Evolutionary conservation across 2,329 filamentous ascomycete genomes (phyloP), one percentile per base, ranked within the genome.

Genomic region (Akanthomyces uredinophilus): DNA sequence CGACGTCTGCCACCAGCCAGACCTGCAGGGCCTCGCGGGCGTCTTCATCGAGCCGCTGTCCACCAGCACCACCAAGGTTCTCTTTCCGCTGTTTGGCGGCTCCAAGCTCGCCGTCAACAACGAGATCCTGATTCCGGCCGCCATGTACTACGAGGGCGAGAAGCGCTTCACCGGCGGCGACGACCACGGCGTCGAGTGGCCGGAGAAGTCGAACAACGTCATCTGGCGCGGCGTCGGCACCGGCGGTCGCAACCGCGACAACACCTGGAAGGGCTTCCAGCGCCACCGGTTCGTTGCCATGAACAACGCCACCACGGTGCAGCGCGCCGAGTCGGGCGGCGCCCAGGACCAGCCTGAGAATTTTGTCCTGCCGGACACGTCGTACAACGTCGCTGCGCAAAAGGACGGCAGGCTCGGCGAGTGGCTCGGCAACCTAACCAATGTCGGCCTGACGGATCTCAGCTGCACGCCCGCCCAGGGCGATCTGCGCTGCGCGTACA

Each of bases 271-370:
- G 13, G 83, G 85, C 0, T 92, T 91, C 69, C 89, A 92, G 65
- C 84, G 89, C 4, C 89, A 92, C 69, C 87, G 90, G 2, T 90
- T 92, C 69, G 82, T 91, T 2, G 79, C 85, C 51, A 89, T 92
- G 86, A 82, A 87, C 69, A 92, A 92, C 67, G 82, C 78, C 13
- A 89, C 87, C 8, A 81, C 79, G 62, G 77, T 89, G 4, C 68
- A 69, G 6, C 69, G 73, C 7, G 82, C 82, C 3, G 82, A 87
- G 66, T 68, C 73, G 3, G 74, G 74, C 13, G 74, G 74, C 13
- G 74, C 74, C 14, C 58, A 68, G 7, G 73, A 78, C 64, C 66
- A 70, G 4, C 74, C 82, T 0, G 70, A 79, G 62, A 87, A 87
- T 70, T 87, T 85, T 66, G 79, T 75, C 8, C 68, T 87, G 16